These are phyloP conservation scores for Pseudocercospora fijiensis DNA, from an alignment of 2,329 filamentous ascomycete species.

Conservation along the genomic window DNA sequence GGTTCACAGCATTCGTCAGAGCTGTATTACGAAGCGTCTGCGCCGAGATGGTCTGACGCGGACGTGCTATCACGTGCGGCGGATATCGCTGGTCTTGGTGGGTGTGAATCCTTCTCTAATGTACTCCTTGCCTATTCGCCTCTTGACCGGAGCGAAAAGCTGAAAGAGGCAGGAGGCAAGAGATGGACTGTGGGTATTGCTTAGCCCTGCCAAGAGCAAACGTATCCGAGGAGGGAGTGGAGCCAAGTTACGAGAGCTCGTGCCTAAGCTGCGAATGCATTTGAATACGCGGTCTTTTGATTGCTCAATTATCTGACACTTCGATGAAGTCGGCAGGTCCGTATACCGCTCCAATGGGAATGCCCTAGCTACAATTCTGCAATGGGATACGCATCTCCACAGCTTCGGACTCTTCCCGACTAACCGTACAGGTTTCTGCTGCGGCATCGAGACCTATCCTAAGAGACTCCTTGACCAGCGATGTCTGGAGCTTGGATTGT, in stretches of 20 bases:
- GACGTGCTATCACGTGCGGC: not conserved
- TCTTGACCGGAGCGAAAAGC: not conserved
- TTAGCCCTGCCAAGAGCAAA: not conserved
- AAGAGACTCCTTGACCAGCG: conserved; percentile 10
- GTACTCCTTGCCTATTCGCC: not conserved
- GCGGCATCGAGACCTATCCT: conserved; percentile 4
- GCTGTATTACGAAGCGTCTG: too few species aligned
- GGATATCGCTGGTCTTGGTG: not conserved
- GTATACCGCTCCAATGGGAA: conserved; percentile 8
- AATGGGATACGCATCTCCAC: conserved; percentile 11
- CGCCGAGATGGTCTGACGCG: too few species aligned
- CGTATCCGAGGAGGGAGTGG: not conserved
- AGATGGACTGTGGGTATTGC: not conserved
- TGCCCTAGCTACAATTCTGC: conserved; percentile 7
- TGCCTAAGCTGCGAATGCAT: not conserved
- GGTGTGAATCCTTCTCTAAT: not conserved
- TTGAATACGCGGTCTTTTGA: not conserved
- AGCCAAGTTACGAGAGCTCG: not conserved
- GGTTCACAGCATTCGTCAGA: too few species aligned
- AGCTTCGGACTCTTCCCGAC: conserved; percentile 2
- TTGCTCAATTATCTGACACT: not conserved
- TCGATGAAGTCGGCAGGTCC: not conserved
- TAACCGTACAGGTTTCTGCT: conserved; percentile 6
- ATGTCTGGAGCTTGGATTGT: conserved; percentile 5
- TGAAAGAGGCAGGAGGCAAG: not conserved